Conservation (phyloP, 805 yeast species). For the Candida stauntonica region DNA sequence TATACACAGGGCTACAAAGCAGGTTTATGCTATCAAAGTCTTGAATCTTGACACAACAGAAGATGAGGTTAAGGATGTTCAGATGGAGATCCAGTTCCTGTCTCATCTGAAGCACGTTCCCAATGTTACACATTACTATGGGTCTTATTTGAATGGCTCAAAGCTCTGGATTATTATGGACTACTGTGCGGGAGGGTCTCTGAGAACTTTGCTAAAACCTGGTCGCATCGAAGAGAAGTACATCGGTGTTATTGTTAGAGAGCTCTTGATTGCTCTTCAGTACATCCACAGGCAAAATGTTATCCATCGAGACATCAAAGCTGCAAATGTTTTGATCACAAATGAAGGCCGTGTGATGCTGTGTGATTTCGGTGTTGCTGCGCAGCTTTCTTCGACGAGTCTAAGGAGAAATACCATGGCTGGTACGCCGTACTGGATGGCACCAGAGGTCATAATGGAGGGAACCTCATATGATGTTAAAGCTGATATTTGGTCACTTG, state of each 20-base stretch:
- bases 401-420: slow-evolving; percentile 91
- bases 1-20: slow-evolving; percentile 58
- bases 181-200: slow-evolving; percentile 93
- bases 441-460: slow-evolving; percentile 95
- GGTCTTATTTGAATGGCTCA: slow-evolving; percentile 83
- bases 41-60: slow-evolving; percentile 87
- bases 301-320: slow-evolving; percentile 93
- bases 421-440: slow-evolving; percentile 98
- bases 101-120: slow-evolving; percentile 78
- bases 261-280: slow-evolving; percentile 68
- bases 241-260: slow-evolving; percentile 81
- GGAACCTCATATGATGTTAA: slow-evolving; percentile 82
- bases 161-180: slow-evolving; percentile 97
- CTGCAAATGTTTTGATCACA: slow-evolving; percentile 88
- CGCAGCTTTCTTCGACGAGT: slow-evolving; percentile 72
- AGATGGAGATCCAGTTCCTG: slow-evolving; percentile 83
- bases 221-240: slow-evolving; percentile 85
- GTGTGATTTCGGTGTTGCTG: slow-evolving; percentile 99
- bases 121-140: slow-evolving; percentile 91
- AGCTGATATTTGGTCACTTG: slow-evolving; percentile 97
- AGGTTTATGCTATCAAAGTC: slow-evolving; percentile 88
- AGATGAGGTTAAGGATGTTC: slow-evolving; percentile 94
- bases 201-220: slow-evolving; percentile 65
- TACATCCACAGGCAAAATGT: slow-evolving; percentile 86
- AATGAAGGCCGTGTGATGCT: slow-evolving; percentile 87